These are phyloP conservation scores for Suillus alpinus DNA, from an alignment of 768 basidiomycete genomes.

Conservation along the genomic window DNA sequence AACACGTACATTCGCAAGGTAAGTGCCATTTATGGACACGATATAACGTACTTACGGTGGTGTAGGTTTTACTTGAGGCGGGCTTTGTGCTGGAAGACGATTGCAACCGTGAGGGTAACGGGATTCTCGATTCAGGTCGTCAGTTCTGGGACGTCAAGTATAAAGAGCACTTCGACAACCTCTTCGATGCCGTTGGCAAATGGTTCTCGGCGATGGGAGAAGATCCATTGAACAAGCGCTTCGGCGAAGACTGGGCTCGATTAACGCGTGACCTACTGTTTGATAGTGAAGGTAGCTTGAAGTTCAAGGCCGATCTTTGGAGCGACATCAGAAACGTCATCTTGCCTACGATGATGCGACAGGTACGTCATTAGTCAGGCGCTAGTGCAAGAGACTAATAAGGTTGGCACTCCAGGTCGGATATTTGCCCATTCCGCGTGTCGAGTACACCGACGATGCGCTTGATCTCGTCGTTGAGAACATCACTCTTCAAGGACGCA, in stretches of 20 bases:
- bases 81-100: slow-evolving; percentile 85
- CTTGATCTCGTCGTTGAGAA: slow-evolving; percentile 94
- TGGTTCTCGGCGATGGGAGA: slow-evolving; percentile 87
- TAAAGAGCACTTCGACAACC: slow-evolving; percentile 72
- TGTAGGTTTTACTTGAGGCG: slow-evolving; percentile 67
- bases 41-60: background rate
- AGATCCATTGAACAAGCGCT: slow-evolving; percentile 77
- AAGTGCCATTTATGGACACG: slow-evolving; percentile 6
- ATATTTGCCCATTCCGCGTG: slow-evolving; percentile 86
- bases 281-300: slow-evolving; percentile 69
- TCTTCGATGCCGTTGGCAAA: slow-evolving; percentile 65
- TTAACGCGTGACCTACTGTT: slow-evolving; percentile 85
- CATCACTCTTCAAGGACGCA: slow-evolving; percentile 81
- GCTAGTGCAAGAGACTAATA: background rate
- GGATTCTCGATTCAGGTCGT: slow-evolving; percentile 69
- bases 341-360: slow-evolving; percentile 71
- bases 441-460: slow-evolving; percentile 87
- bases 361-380: slow-evolving; percentile 42
- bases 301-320: slow-evolving; percentile 90
- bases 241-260: slow-evolving; percentile 81
- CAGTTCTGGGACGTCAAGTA: slow-evolving; percentile 77
- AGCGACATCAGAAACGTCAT: slow-evolving; percentile 83
- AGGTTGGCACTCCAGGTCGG: slow-evolving; percentile 46
- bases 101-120: slow-evolving; percentile 60
- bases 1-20: slow-evolving; percentile 68